These are phyloP conservation scores for Penicillium crustosum DNA, from an alignment of 2,329 filamentous ascomycete genomes.

Conservation along the genomic window DNA sequence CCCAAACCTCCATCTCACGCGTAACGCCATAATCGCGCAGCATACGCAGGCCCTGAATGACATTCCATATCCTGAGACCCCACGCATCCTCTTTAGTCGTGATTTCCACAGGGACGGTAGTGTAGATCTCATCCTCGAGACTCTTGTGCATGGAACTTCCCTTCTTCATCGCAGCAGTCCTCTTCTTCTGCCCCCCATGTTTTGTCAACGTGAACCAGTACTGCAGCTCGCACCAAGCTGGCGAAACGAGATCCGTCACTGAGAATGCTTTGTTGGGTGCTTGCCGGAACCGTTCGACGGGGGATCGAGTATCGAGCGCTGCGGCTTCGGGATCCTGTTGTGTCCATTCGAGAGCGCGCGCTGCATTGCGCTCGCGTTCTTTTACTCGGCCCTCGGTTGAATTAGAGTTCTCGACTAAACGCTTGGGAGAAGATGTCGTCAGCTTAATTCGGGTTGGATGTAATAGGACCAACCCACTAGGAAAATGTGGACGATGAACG, in stretches of 20 bases:
- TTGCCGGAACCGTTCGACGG: conserved; percentile 75
- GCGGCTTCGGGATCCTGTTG: conserved; percentile 14
- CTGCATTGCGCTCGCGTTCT: conserved; percentile 32
- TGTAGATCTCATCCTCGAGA: conserved; percentile 83
- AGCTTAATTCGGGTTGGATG: conserved; percentile 42
- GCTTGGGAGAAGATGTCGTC: conserved; percentile 60
- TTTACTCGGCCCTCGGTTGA: conserved; percentile 38
- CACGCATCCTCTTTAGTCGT: conserved; percentile 76
- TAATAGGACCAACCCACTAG: background rate
- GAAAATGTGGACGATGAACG: conserved; percentile 17
- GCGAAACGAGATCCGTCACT: conserved; percentile 83
- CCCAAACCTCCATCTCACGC: conserved; percentile 81
- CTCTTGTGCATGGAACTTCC: conserved; percentile 77
- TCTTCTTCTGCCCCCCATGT: conserved; percentile 73
- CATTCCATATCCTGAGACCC: conserved; percentile 83
- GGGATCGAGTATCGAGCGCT: conserved; percentile 54
- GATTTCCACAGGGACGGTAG: conserved; percentile 69
- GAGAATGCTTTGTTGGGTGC: conserved; percentile 76
- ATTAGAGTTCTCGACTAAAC: conserved; percentile 57
- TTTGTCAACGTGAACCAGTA: conserved; percentile 83
- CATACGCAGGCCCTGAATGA: conserved; percentile 78
- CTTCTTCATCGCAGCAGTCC: conserved; percentile 78
- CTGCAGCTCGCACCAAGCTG: conserved; percentile 94
- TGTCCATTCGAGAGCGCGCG: conserved; percentile 30
- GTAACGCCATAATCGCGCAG: conserved; percentile 70